Conservation (phyloP, 371 early-diverging fungal species). For the Haplosporangium sp. region DNA sequence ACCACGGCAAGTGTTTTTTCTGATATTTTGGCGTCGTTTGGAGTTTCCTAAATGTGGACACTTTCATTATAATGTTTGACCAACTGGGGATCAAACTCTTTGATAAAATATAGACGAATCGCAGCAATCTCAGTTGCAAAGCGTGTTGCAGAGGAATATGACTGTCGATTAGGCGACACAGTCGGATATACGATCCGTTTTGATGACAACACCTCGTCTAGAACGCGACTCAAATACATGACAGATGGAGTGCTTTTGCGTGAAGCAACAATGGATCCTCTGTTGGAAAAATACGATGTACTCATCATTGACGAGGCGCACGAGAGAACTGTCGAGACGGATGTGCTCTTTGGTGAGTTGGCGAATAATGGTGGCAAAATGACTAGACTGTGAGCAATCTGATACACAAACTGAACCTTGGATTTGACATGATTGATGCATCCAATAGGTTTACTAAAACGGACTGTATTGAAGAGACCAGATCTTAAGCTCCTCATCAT, state of each 20-base stretch:
- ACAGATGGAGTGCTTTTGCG: slow-evolving; percentile 95
- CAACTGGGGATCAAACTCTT: neutral
- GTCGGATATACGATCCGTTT: slow-evolving; percentile 94
- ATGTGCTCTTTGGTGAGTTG: slow-evolving; percentile 89
- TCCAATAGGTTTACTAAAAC: slow-evolving; percentile 34
- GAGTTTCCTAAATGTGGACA: neutral
- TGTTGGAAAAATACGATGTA: slow-evolving; percentile 72
- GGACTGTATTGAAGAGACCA: slow-evolving; percentile 45
- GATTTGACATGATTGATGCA: neutral
- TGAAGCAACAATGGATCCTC: slow-evolving; percentile 76
- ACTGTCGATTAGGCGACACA: slow-evolving; percentile 64
- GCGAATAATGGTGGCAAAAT: slow-evolving; percentile 39
- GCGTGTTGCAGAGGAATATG: slow-evolving; percentile 83
- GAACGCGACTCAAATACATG: slow-evolving; percentile 86
- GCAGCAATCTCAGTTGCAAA: slow-evolving; percentile 93
- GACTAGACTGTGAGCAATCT: no score
- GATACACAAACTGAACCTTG: neutral
- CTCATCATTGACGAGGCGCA: slow-evolving; percentile 96
- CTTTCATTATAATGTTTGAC: neutral
- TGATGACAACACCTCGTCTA: slow-evolving; percentile 68
- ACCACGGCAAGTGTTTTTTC: slow-evolving; percentile 66
- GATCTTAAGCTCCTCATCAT: slow-evolving; percentile 81
- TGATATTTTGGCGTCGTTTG: neutral
- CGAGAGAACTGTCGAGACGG: slow-evolving; percentile 94
- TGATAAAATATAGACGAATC: slow-evolving; percentile 69